These are phyloP conservation scores for Sporobolomyces phaffii DNA, from an alignment of 768 basidiomycete genomes.

Conservation along the genomic window DNA sequence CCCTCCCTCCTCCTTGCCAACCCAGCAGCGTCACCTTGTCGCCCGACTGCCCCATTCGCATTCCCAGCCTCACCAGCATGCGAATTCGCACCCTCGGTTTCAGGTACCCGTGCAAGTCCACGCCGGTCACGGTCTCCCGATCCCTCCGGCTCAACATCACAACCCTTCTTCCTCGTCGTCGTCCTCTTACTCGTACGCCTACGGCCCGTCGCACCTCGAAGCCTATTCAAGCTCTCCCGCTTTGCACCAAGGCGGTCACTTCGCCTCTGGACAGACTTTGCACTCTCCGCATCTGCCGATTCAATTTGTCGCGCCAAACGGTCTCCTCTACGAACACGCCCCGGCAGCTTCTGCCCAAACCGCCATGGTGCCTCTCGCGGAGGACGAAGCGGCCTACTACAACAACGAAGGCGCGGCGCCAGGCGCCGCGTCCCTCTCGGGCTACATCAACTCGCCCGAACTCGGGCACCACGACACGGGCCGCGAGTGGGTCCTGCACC, in stretches of 20 bases:
- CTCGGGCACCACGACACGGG: background rate
- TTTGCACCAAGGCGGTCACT: no score
- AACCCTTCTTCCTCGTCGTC: background rate
- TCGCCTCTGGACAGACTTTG: no score
- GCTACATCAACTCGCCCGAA: slow-evolving; percentile 12
- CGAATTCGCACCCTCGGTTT: background rate
- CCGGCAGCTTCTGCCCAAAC: no score
- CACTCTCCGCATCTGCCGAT: background rate
- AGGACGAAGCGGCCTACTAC: background rate
- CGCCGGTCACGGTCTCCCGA: background rate
- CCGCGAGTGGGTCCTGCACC: no score
- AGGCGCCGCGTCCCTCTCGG: background rate
- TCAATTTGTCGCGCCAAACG: background rate
- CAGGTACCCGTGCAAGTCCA: slow-evolving; percentile 16
- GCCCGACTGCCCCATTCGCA: background rate
- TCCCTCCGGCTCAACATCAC: background rate
- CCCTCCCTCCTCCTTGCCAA: background rate
- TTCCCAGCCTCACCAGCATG: background rate
- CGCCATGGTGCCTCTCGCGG: background rate
- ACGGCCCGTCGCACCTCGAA: background rate
- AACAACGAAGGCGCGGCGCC: no score
- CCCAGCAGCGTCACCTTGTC: slow-evolving; percentile 4
- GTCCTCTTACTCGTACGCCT: no score
- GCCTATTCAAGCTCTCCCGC: no score
- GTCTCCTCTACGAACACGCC: background rate